A percentile compares a stretch with the other conserved stretches of the same genome.
Evolutionary conservation across 2,329 filamentous ascomycete species (phyloP).

Genomic region (Conoideocrella luteorostrata): DNA sequence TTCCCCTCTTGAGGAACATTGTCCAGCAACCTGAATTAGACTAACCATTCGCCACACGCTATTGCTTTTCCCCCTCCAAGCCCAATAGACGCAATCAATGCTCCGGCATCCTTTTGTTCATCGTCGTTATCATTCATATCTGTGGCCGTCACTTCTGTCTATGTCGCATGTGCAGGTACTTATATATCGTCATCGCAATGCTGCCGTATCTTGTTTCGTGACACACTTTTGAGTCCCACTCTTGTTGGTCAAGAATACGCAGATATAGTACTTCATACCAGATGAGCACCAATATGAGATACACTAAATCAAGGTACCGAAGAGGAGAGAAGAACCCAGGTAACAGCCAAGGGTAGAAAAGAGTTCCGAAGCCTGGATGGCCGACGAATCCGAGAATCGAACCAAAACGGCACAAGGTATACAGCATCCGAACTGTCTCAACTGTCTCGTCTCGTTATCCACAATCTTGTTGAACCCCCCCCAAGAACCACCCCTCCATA

Average conservation of each 20-base stretch:
- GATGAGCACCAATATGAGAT: neutral
- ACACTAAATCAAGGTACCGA: neutral
- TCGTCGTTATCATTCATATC: slow-evolving; percentile 12
- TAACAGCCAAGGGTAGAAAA: neutral
- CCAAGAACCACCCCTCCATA: neutral
- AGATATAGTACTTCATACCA: neutral
- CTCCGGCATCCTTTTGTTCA: slow-evolving; percentile 10
- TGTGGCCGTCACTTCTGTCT: slow-evolving; percentile 10
- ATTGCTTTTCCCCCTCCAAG: neutral
- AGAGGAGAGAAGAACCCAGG: neutral
- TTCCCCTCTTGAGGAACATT: neutral
- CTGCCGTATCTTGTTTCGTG: slow-evolving; percentile 1
- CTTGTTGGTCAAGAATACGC: slow-evolving; percentile 2
- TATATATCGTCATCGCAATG: slow-evolving; percentile 5
- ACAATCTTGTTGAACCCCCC: neutral
- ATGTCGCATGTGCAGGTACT: slow-evolving; percentile 9
- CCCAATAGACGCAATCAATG: slow-evolving; percentile 2
- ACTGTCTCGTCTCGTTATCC: neutral
- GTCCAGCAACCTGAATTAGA: neutral
- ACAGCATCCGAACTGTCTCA: neutral
- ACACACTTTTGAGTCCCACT: neutral
- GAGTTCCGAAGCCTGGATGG: slow-evolving; percentile 3
- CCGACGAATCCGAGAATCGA: slow-evolving; percentile 5
- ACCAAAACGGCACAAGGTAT: neutral
- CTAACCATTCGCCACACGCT: neutral